A percentile compares a stretch with the other conserved stretches of the same genome.
phyloP scores from a whole-genome alignment of 2,329 filamentous ascomycete genomes.

The Fusarium gaditjirri region DNA sequence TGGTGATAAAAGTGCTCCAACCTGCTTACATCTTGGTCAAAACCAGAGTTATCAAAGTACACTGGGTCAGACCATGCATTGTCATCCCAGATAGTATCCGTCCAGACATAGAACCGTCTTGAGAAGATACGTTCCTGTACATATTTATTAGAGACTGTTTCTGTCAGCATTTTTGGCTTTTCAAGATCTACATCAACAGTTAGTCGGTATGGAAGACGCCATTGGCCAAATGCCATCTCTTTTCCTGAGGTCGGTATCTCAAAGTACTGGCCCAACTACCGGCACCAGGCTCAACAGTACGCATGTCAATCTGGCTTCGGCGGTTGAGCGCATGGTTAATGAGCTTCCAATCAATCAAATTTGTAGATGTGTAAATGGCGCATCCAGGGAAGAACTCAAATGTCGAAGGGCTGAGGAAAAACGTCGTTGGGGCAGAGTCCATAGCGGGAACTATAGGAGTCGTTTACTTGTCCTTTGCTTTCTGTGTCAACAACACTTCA shows the following conservation, averaged over 20 bases:
- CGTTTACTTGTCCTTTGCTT: neutral
- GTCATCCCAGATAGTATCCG: slow-evolving; percentile 62
- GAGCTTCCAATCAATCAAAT: slow-evolving; percentile 64
- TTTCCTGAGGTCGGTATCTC: slow-evolving; percentile 53
- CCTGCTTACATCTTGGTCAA: slow-evolving; percentile 57
- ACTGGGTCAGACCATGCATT: slow-evolving; percentile 63
- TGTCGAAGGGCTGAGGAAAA: slow-evolving; percentile 69
- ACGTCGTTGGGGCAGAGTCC: slow-evolving; percentile 48
- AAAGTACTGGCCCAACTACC: slow-evolving; percentile 62
- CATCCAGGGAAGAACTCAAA: slow-evolving; percentile 71
- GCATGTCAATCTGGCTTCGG: slow-evolving; percentile 61
- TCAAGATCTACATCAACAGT: slow-evolving; percentile 43
- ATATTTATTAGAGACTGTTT: too few species aligned
- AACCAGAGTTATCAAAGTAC: slow-evolving; percentile 64
- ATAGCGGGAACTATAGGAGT: slow-evolving; percentile 47
- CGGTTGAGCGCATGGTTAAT: slow-evolving; percentile 63
- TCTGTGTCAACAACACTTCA: neutral
- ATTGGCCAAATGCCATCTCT: slow-evolving; percentile 58
- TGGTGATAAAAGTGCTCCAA: rapidly evolving
- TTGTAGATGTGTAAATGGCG: slow-evolving; percentile 68
- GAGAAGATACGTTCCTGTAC: slow-evolving; percentile 58
- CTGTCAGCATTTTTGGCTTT: too few species aligned
- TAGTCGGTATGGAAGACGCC: slow-evolving; percentile 58
- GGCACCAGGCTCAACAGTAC: slow-evolving; percentile 61
- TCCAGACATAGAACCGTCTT: slow-evolving; percentile 64